Base-by-base conservation (phyloP, 192 early-diverging fungal species). In the Coemansia biformis region DNA sequence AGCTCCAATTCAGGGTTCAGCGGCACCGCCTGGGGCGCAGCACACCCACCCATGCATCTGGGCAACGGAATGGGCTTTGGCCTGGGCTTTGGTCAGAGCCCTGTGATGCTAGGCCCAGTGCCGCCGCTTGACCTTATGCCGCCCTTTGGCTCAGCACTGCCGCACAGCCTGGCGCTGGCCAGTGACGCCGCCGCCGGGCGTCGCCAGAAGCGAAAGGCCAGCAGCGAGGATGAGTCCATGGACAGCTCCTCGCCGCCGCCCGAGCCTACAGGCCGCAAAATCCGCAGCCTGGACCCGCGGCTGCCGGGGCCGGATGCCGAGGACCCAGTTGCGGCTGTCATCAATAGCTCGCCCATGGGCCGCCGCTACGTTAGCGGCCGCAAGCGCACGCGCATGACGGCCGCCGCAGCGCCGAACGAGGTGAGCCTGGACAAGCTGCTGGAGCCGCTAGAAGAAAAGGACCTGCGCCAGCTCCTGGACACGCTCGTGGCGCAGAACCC, bases 401-500 rank as follows among this genome's bases (percentile, higher is more conserved):
- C 60, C 10, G 46, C 46, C 16, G 52, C 51, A 3, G 42, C 24
- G 48, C 63, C 58, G 0, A 56, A 32, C 50, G 48, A 66, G 38
- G 59, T 75, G 22, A 45, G 63, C 14, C 63, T 80, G 30, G 66
- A 58, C 66, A 73, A 80, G 59, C 60, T 78, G 15, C 57, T 82
- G 16, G 68, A 72, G 43, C 65, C 80, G 19, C 77, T 93, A 13
- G 80, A 84, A 40, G 82, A 86, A 42, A 74, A 84, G 16, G 81
- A 87, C 47, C 77, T 98, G 35, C 67, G 93, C 18, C 53, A 60
- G 38, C 71, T 98, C 21, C 76, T 98, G 42, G 75, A 78, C 38
- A 66, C 78, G 28, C 74, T 98, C 16, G 69, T 93, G 15, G 76
- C 79, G 21, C 69, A 79, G 18, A 79, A 96, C 72, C 89, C 91